Percentiles rank a stretch among this genome's conserved stretches.
These are phyloP conservation scores for Trypanosomatidae sp. DNA, from an alignment of 208 protist species.

Conservation along the genomic window DNA sequence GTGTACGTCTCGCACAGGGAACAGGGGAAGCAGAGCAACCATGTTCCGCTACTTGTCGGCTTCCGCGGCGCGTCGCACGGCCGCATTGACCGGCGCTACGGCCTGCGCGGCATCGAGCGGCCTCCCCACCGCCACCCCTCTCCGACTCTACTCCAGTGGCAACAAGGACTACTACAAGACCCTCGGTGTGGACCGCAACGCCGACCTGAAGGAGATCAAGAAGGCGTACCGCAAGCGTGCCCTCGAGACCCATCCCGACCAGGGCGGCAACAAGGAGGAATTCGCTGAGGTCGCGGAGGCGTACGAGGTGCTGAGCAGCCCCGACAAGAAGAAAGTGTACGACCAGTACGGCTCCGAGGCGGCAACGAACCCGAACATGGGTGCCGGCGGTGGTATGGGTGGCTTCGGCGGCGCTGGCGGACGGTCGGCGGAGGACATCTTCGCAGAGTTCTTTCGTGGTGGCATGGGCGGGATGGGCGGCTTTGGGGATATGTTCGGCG, in stretches of 20 bases:
- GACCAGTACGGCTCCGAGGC: slow-evolving; percentile 95
- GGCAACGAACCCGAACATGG: slow-evolving; percentile 66
- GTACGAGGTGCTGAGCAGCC: slow-evolving; percentile 98
- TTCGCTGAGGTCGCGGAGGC: slow-evolving; percentile 93
- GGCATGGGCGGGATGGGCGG: slow-evolving; percentile 74
- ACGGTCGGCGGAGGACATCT: slow-evolving; percentile 90
- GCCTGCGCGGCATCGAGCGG: slow-evolving; percentile 11
- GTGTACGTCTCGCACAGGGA: too few relatives aligned
- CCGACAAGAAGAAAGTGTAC: slow-evolving; percentile 96
- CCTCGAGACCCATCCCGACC: slow-evolving; percentile 90
- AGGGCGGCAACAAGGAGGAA: slow-evolving; percentile 92
- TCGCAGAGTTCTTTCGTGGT: slow-evolving; percentile 89
- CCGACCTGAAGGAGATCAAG: slow-evolving; percentile 82
- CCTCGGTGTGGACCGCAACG: slow-evolving; percentile 66
- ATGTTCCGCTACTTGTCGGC: slow-evolving; percentile 24
- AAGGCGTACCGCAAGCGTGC: slow-evolving; percentile 92
- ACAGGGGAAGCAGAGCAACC: too few relatives aligned
- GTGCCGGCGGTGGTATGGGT: slow-evolving; percentile 35
- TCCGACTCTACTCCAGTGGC: slow-evolving; percentile 44
- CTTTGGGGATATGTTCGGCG: slow-evolving; percentile 80
- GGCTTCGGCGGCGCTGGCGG: slow-evolving; percentile 48
- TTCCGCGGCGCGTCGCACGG: slow-evolving; percentile 6
- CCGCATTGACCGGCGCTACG: background rate
- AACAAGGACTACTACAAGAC: slow-evolving; percentile 92
- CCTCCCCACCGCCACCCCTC: slow-evolving; percentile 7